Evolutionary conservation across 805 yeast species (phyloP), one percentile per base, ranked within the genome.

Genomic region (Pichia gijzeniarum): DNA sequence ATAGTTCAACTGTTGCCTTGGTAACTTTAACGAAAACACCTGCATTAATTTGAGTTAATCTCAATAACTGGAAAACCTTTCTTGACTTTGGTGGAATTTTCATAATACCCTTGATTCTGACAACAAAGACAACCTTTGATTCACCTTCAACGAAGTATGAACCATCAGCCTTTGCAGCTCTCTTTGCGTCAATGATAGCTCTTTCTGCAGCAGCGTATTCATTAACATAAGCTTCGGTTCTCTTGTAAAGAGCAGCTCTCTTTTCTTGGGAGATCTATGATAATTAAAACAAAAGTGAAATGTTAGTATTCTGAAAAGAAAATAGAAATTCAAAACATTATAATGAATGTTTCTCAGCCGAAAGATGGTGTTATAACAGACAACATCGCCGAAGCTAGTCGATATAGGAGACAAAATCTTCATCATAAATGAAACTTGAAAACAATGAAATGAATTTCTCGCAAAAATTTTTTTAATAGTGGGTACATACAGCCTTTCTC

Each of bases 51-150:
- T 86, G 95, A 70, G 82, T 79, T 73, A 88, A 82, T 80, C 96
- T 84, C 73, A 87, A 79, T 70, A 89, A 81, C 76, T 85, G 96
- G 72, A 88, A 73, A 65, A 90, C 95, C 86, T 90, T 90, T 86
- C 96, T 89, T 82, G 96, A 96, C 85, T 90, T 90, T 68, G 97
- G 96, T 69, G 96, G 86, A 65, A 90, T 88, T 85, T 89, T 90
- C 90, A 79, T 85, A 73, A 90, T 87, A 90, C 97, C 97, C 91
- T 90, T 90, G 83, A 90, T 90, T 85, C 98, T 88, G 73, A 90
- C 81, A 68, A 90, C 95, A 72, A 90, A 88, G 59, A 87, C 95
- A 67, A 90, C 84, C 76, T 87, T 89, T 67, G 82, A 80, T 81
- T 90, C 91, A 72, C 95, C 96, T 67, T 82, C 88, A 64, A 88